Percentiles rank a stretch among this genome's conserved stretches.
phyloP scores from a whole-genome alignment of 225 moss, liverwort and hornwort genomes.

The Ulota crispa region DNA sequence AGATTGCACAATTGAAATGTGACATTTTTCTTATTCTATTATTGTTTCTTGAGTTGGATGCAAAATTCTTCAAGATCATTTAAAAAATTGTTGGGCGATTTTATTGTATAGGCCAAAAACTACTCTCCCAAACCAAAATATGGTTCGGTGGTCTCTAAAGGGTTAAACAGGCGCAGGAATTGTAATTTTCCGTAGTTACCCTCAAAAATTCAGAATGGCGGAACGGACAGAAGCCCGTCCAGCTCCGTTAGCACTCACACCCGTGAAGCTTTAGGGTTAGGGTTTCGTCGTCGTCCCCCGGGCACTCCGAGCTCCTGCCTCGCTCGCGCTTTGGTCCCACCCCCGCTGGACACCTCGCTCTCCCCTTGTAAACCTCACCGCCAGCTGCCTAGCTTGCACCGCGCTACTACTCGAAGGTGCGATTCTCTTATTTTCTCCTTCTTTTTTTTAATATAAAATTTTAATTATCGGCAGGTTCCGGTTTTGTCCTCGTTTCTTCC shows the following conservation, averaged over 20 bases:
- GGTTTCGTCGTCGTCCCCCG: background rate
- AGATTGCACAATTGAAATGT: no score
- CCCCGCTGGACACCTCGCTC: background rate
- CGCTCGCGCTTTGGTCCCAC: background rate
- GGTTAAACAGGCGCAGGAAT: no score
- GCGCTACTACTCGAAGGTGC: background rate
- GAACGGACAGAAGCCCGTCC: background rate
- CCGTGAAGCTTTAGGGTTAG: slow-evolving; percentile 8
- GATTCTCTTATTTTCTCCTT: background rate
- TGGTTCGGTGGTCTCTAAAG: no score
- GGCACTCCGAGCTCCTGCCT: background rate
- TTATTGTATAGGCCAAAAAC: no score
- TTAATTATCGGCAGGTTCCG: background rate
- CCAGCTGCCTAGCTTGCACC: slow-evolving; percentile 1
- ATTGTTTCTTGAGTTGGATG: no score
- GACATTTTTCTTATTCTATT: no score
- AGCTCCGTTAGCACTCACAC: background rate
- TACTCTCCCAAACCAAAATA: no score
- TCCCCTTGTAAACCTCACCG: background rate
- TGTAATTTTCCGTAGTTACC: no score
- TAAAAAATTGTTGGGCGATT: no score
- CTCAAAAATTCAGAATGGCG: no score
- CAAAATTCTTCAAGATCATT: no score
- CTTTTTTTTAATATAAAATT: background rate
- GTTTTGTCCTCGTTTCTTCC: background rate